phyloP scores from a whole-genome alignment of 768 basidiomycete species.

The Lenzites betulinus region DNA sequence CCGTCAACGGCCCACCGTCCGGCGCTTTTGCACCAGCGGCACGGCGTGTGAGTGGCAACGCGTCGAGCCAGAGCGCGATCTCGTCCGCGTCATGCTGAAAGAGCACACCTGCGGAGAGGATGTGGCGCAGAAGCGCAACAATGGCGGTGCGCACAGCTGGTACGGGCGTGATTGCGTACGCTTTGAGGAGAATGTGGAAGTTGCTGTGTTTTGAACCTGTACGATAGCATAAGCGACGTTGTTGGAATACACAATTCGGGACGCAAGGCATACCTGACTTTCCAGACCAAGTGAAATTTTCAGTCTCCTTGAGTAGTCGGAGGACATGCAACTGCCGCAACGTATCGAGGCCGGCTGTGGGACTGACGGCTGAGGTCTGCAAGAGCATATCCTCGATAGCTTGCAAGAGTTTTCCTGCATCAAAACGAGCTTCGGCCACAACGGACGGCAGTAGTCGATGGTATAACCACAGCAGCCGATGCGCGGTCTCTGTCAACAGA shows the following conservation, averaged over 20 bases:
- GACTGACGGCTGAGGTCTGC: not conserved
- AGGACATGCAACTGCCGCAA: constrained; percentile 78
- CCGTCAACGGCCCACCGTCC: constrained; percentile 53
- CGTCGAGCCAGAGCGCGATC: constrained; percentile 70
- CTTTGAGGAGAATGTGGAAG: constrained; percentile 70
- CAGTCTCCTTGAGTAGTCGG: constrained; percentile 69
- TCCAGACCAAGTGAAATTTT: constrained; percentile 77
- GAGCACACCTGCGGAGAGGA: constrained; percentile 72
- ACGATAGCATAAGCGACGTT: not conserved
- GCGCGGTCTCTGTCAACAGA: constrained; percentile 77
- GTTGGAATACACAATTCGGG: not conserved
- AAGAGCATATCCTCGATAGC: constrained; percentile 9
- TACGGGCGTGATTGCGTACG: constrained; percentile 53
- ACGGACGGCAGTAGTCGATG: constrained; percentile 73
- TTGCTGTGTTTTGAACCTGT: constrained; percentile 56
- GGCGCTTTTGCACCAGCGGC: constrained; percentile 43
- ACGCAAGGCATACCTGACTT: constrained; percentile 55
- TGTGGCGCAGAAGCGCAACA: constrained; percentile 53
- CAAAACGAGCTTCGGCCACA: constrained; percentile 80
- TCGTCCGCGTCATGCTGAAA: constrained; percentile 81
- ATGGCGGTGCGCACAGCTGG: constrained; percentile 56
- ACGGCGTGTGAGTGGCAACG: constrained; percentile 53
- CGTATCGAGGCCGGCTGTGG: constrained; percentile 49
- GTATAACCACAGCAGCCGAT: constrained; percentile 84
- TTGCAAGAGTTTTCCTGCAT: constrained; percentile 75